Evolutionary conservation across 2,329 filamentous ascomycete species (phyloP).

Genomic region (Verticillium tricorpus): DNA sequence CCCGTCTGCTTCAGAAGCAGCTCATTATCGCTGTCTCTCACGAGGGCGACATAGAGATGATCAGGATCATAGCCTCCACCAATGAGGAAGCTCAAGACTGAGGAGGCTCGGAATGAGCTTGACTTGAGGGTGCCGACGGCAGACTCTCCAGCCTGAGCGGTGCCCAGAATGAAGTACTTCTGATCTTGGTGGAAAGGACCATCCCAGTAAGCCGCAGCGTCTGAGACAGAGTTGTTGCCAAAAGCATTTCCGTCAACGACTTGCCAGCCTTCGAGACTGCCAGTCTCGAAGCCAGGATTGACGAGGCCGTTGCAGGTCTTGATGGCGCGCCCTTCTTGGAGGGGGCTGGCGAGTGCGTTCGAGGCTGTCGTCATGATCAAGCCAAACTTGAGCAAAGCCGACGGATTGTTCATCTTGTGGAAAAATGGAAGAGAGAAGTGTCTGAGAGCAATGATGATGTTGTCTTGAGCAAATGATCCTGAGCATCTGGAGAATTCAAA

Average conservation of each 20-base stretch:
- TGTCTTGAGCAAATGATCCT: neutral
- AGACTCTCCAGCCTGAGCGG: conserved; percentile 18
- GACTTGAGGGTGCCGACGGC: conserved; percentile 21
- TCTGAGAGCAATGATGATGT: neutral
- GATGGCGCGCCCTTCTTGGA: neutral
- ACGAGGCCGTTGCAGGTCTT: neutral
- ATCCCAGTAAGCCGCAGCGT: conserved; percentile 18
- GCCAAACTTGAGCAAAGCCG: neutral
- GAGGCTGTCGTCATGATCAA: neutral
- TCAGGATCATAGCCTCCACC: conserved; percentile 24
- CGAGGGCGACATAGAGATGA: conserved; percentile 22
- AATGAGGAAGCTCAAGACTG: conserved; percentile 23
- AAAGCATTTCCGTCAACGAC: conserved; percentile 20
- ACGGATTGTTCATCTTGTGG: neutral
- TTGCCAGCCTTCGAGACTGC: conserved; percentile 19
- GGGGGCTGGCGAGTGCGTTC: conserved; percentile 4
- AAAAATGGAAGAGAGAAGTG: neutral
- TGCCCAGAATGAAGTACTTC: conserved; percentile 19
- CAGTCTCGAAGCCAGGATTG: conserved; percentile 21
- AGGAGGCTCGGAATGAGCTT: conserved; percentile 21
- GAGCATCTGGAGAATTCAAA: neutral
- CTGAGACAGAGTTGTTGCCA: conserved; percentile 17
- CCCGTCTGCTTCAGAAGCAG: conserved; percentile 23
- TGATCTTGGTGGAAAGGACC: conserved; percentile 20
- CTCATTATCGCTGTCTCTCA: conserved; percentile 17